Conservation (phyloP, 1,284 basidiomycete genomes). For the Melampsora abietis-canadensis region DNA sequence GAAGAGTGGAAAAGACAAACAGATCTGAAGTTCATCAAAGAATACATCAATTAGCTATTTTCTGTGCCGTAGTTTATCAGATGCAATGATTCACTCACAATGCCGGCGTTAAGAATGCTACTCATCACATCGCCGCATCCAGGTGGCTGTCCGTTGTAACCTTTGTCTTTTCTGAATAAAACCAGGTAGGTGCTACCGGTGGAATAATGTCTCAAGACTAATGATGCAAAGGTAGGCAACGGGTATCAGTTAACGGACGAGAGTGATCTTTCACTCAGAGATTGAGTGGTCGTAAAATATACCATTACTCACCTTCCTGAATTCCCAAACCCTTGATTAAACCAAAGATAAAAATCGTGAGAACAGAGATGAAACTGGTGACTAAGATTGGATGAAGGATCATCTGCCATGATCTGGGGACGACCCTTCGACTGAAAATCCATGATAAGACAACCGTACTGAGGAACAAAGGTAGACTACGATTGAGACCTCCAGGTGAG, state of each 20-base stretch:
- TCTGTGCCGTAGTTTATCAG: too few species aligned
- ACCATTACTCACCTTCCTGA: not conserved
- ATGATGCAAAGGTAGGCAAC: too few species aligned
- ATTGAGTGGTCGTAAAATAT: too few species aligned
- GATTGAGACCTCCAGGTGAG: conserved; percentile 20
- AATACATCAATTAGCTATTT: too few species aligned
- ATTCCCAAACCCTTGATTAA: conserved; percentile 23
- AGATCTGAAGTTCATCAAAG: too few species aligned
- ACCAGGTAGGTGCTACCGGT: conserved; percentile 21
- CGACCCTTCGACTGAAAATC: conserved; percentile 28
- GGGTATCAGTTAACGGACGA: too few species aligned
- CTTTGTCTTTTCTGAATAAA: conserved; percentile 15
- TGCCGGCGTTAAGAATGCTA: conserved; percentile 26
- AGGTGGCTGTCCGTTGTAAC: conserved; percentile 17
- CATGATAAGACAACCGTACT: conserved; percentile 34
- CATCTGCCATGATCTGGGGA: conserved; percentile 9
- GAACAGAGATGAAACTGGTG: conserved; percentile 35
- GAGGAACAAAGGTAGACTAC: conserved; percentile 29
- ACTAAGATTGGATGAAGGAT: conserved; percentile 40
- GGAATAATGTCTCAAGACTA: conserved; percentile 33
- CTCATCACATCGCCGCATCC: conserved; percentile 31
- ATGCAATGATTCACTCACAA: conserved; percentile 9
- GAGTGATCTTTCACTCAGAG: too few species aligned
- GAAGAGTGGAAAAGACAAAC: conserved; percentile 37
- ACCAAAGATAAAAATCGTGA: conserved; percentile 27